A percentile compares a stretch with the other conserved stretches of the same genome.
Conservation (phyloP, 257 asterid genomes). For the Gardenia jasminoides region DNA sequence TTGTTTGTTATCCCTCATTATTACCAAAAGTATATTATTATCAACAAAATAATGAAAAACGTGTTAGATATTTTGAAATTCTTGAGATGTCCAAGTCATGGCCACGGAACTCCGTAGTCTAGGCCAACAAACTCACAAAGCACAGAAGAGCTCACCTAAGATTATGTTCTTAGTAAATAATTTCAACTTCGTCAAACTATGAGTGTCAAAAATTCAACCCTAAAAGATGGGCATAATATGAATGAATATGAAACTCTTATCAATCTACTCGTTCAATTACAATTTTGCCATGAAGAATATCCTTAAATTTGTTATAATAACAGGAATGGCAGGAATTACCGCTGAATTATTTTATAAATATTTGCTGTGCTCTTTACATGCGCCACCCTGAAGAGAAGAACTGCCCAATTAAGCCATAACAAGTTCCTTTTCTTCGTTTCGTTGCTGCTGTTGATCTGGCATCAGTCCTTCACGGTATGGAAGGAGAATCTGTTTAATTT, state of each 20-base stretch:
- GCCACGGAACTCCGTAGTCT: background rate
- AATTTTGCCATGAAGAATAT: background rate
- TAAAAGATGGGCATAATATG: background rate
- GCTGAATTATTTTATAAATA: slow-evolving; percentile 22
- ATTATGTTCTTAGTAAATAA: background rate
- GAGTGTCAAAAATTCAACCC: slow-evolving; percentile 11
- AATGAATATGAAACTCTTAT: background rate
- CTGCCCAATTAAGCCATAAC: slow-evolving; percentile 53
- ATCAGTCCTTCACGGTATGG: slow-evolving; percentile 43
- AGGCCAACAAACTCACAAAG: background rate
- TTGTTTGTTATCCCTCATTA: background rate
- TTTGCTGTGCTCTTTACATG: slow-evolving; percentile 17
- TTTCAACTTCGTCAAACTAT: background rate
- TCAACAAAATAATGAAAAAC: background rate
- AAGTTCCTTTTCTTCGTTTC: slow-evolving; percentile 69
- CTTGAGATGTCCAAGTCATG: background rate
- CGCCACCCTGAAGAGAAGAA: slow-evolving; percentile 18
- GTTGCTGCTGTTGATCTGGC: slow-evolving; percentile 37
- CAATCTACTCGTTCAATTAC: background rate
- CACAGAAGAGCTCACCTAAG: background rate
- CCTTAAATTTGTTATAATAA: slow-evolving; percentile 31
- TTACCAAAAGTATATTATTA: background rate
- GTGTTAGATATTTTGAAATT: background rate
- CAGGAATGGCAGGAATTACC: slow-evolving; percentile 6
- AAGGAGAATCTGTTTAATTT: slow-evolving; percentile 56